Evolutionary conservation across 2,329 filamentous ascomycete genomes (phyloP).

Genomic region (Amauroascus verrucosus): DNA sequence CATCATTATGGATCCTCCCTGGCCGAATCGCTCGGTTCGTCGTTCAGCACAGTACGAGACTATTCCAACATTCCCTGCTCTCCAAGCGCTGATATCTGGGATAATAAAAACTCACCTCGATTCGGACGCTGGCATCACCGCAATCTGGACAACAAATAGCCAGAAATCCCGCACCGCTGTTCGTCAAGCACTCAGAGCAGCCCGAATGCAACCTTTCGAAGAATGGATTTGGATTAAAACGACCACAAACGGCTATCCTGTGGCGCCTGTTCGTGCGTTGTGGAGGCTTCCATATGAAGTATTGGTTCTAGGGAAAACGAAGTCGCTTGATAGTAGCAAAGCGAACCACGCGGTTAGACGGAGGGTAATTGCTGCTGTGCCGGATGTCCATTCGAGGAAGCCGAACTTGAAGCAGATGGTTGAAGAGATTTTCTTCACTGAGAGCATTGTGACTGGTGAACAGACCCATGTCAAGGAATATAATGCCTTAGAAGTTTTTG

Average conservation of each 20-base stretch:
- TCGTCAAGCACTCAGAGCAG: slow-evolving; percentile 34
- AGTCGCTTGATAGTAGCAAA: slow-evolving; percentile 10
- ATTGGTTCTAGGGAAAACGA: slow-evolving; percentile 36
- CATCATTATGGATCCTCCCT: slow-evolving; percentile 53
- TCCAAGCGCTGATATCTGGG: slow-evolving; percentile 31
- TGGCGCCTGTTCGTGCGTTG: slow-evolving; percentile 42
- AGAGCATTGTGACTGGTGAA: background rate
- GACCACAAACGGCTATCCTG: slow-evolving; percentile 43
- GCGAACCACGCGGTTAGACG: slow-evolving; percentile 26
- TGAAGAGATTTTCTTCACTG: slow-evolving; percentile 37
- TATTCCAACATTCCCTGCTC: slow-evolving; percentile 22
- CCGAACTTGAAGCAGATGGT: slow-evolving; percentile 49
- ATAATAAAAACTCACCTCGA: slow-evolving; percentile 29
- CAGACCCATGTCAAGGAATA: slow-evolving; percentile 27
- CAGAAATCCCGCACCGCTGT: slow-evolving; percentile 39
- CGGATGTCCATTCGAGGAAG: slow-evolving; percentile 56
- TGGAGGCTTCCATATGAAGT: slow-evolving; percentile 56
- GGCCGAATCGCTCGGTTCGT: slow-evolving; percentile 52
- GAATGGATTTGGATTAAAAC: slow-evolving; percentile 58
- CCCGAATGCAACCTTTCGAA: slow-evolving; percentile 43
- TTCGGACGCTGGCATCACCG: slow-evolving; percentile 34
- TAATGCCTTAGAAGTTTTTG: slow-evolving; percentile 50
- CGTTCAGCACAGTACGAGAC: slow-evolving; percentile 42
- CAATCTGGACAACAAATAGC: slow-evolving; percentile 55
- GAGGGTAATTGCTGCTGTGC: slow-evolving; percentile 48